Base-by-base conservation (phyloP, 306 rosid genomes). In the Mucuna pruriens region DNA sequence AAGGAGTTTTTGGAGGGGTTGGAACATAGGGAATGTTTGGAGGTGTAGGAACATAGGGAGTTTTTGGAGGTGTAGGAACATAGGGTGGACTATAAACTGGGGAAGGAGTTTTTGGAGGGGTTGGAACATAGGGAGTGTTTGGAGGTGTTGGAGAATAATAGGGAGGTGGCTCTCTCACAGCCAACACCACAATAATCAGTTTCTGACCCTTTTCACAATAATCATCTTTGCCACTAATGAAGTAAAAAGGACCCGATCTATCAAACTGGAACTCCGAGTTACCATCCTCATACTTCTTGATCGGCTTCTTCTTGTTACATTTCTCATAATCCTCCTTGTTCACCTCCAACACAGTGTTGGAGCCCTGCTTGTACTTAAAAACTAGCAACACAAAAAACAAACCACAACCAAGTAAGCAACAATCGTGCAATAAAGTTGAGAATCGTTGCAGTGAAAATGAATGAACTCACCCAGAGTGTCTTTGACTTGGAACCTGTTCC, bases 131-230 rank as follows among this genome's bases (percentile, higher is more conserved):
- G 45, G 84, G 61, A 6, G 70, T 34, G 22, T 66, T 38, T 17
- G 73, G 73, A 39, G 71, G 68, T 5, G 38, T 61, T 22, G 67
- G 71, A 64, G 17, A 33, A 36, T 36, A 33, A 36, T 36, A 65
- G 0, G 71, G 48, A 9, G 73, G 78, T 22, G 9, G 48, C 17
- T 54, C 2, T 38, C 88, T 85, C 13, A 75, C 79, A 55, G 99
- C 78, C 83, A 95, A 7, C 10, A 95, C 99, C 17, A 86, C 83
- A 33, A 95, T 22, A 1, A 22, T 19, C 29, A 95, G 48, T 62
- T 91, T 92, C 87, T 95, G 99, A 17, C 97, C 99, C 65, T 91
- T 89, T 0, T 74, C 81, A 83, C 99, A 95, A 62, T 65, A 83
- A 1, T 83, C 91, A 15, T 80, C 74, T 0, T 90, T 71, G 0